Evolutionary conservation across 1,139 yeast species (phyloP), one percentile per base, ranked within the genome.

Genomic region (Blastobotrys malaysiensis): DNA sequence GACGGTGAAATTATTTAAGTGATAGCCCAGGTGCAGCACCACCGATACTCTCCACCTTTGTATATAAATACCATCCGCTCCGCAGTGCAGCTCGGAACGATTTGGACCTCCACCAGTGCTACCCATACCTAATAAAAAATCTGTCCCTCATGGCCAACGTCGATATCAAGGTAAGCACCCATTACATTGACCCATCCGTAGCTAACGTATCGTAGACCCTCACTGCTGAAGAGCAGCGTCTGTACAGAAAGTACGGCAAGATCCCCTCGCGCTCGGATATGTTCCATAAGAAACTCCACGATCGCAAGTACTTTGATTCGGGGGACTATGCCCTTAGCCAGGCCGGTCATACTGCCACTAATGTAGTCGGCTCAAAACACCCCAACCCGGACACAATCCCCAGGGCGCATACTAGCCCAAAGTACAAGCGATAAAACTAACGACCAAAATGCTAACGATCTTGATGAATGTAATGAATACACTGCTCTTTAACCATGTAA

Each of bases 291-390:
- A 89, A 88, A 69, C 66, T 74, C 43, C 70, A 69, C 69, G 98
- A 93, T 64, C 83, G 97, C 65, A 90, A 90, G 73, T 93, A 86
- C 72, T 95, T 93, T 67, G 99, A 93, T 66, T 88, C 96, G 58
- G 99, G 99, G 20, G 99, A 93, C 72, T 93, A 95, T 69, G 98
- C 98, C 22, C 81, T 93, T 81, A 89, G 88, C 61, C 86, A 90
- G 64, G 88, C 83, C 5, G 82, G 82, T 52, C 61, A 63, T 47
- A 62, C 67, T 16, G 65, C 69, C 36, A 64, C 63, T 16, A 69
- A 63, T 49, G 67, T 63, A 49, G 67, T 73, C 24, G 78, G 78
- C 9, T 65, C 72, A 27, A 70, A 71, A 55, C 77, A 73, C 59
- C 78, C 78, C 13, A 68, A 68, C 24, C 77, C 77, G 1, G 76